phyloP scores from a whole-genome alignment of 1,139 yeast species.

The Taiozyma onychis region DNA sequence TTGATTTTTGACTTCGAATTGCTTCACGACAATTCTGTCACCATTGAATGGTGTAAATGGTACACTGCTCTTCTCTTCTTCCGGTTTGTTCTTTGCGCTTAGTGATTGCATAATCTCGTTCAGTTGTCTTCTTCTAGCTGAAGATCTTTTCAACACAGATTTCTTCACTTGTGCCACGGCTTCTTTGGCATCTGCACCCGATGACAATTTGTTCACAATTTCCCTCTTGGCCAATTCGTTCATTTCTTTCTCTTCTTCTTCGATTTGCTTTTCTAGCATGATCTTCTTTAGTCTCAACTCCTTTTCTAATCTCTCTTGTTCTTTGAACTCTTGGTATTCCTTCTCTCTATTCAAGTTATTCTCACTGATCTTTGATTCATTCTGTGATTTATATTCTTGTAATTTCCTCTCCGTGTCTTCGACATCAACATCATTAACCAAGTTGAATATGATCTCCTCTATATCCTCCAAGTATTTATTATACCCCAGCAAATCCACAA shows the following conservation, averaged over 20 bases:
- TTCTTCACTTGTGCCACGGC: slow-evolving; percentile 49
- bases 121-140: slow-evolving; percentile 60
- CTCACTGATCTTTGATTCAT: slow-evolving; percentile 70
- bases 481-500: slow-evolving; percentile 50
- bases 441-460: slow-evolving; percentile 74
- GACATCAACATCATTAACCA: slow-evolving; percentile 63
- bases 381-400: slow-evolving; percentile 66
- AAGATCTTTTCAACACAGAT: slow-evolving; percentile 60
- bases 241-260: slow-evolving; percentile 60
- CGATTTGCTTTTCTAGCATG: slow-evolving; percentile 61
- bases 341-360: slow-evolving; percentile 67
- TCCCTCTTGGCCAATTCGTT: slow-evolving; percentile 60
- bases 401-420: slow-evolving; percentile 69
- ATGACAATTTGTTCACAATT: slow-evolving; percentile 60
- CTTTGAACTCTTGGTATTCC: slow-evolving; percentile 52
- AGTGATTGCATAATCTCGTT: slow-evolving; percentile 51
- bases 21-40: slow-evolving; percentile 56
- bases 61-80: slow-evolving; percentile 11
- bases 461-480: slow-evolving; percentile 79
- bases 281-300: slow-evolving; percentile 55
- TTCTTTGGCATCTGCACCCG: slow-evolving; percentile 36
- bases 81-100: slow-evolving; percentile 24
- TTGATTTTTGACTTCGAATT: slow-evolving; percentile 35
- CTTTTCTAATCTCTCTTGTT: slow-evolving; percentile 47
- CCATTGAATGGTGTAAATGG: slow-evolving; percentile 97